These are phyloP conservation scores for Venturia aucupariae DNA, from an alignment of 2,329 filamentous ascomycete genomes.

Conservation along the genomic window DNA sequence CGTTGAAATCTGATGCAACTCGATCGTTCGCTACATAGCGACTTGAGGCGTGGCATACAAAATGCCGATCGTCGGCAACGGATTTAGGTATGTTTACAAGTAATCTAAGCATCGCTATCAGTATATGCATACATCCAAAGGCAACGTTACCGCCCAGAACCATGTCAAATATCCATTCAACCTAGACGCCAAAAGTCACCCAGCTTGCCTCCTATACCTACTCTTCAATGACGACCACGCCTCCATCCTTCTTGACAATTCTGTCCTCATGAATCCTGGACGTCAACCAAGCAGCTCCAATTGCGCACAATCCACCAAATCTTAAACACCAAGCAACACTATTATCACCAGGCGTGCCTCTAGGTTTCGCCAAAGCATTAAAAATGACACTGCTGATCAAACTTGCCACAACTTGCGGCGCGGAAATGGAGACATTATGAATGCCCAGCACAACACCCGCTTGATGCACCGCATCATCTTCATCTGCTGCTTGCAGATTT, in stretches of 20 bases:
- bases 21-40: too few species aligned
- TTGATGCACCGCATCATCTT: constrained; percentile 58
- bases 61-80: too few species aligned
- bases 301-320: constrained; percentile 69
- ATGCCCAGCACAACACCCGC: constrained; percentile 88
- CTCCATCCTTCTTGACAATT: constrained; percentile 1
- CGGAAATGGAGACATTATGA: constrained; percentile 89
- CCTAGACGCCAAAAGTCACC: not conserved
- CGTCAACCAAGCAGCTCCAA: constrained; percentile 68
- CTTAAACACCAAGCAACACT: constrained; percentile 82
- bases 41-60: too few species aligned
- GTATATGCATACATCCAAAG: not conserved
- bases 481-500: constrained; percentile 31
- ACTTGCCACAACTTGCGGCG: constrained; percentile 85
- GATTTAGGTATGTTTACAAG: not conserved
- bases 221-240: not conserved
- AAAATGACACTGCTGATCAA: constrained; percentile 79
- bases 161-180: not conserved
- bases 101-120: not conserved
- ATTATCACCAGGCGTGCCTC: constrained; percentile 73
- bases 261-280: constrained; percentile 55
- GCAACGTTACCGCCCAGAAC: not conserved
- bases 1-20: too few species aligned
- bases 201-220: not conserved
- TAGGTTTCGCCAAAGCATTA: constrained; percentile 73